These are phyloP conservation scores for Jimgerdemannia flammicorona DNA, from an alignment of 192 early-diverging fungal genomes.

Conservation along the genomic window DNA sequence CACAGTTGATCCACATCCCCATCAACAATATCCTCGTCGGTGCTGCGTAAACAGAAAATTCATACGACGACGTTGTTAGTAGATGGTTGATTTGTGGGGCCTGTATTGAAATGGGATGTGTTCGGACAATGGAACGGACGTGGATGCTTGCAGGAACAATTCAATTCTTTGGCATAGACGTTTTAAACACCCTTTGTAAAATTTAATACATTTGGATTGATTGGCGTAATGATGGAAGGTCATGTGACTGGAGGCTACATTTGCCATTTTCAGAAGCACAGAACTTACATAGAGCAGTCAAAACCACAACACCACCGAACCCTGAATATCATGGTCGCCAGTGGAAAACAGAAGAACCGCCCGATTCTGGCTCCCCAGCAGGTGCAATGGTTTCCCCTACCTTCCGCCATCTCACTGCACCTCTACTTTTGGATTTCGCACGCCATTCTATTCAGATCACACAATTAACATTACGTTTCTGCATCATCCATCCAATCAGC, in stretches of 20 bases:
- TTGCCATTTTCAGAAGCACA: background rate
- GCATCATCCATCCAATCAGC: conserved; percentile 6
- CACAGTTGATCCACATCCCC: conserved; percentile 94
- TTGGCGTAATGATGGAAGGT: background rate
- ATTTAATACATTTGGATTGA: too few relatives aligned
- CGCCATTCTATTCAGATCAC: background rate
- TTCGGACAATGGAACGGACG: background rate
- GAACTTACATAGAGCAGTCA: background rate
- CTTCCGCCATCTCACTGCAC: background rate
- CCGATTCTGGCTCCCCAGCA: background rate
- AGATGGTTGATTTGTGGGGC: background rate
- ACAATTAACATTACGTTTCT: background rate
- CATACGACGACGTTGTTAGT: background rate
- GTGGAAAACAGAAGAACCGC: background rate
- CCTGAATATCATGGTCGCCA: background rate
- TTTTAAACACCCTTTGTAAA: too few relatives aligned
- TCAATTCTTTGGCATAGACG: background rate
- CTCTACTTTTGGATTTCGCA: background rate
- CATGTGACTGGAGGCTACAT: background rate
- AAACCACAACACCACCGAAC: background rate
- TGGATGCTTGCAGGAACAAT: background rate
- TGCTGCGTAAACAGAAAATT: conserved; percentile 28
- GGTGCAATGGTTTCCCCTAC: conserved; percentile 1
- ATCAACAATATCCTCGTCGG: conserved; percentile 99
- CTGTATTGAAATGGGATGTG: background rate